Evolutionary conservation across 345 rosid genomes (phyloP), one percentile per base, ranked within the genome.

Genomic region (Hypericum androsaemum): DNA sequence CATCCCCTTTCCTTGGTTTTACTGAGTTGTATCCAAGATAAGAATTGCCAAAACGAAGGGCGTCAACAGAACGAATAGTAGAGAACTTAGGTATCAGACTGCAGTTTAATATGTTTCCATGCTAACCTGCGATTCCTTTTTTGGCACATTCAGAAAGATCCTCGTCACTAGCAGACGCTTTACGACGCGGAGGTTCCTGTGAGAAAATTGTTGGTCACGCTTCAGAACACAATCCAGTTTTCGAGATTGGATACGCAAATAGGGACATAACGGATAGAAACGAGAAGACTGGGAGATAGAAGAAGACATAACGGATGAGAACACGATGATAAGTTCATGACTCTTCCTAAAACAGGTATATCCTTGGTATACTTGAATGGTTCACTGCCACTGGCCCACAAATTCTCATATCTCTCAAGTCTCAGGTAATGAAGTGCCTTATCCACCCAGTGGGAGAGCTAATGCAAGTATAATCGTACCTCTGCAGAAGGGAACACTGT

Each of bases 61-160:
- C 8, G 6, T 43, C 3, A 22, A 10, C 15, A 8, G 41, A 12
- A 41, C 9, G 16, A 42, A 47, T 54, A 15, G 6, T 41, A 37
- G 37, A 32, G 8, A 22, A 32, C 56, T 14, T 36, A 6, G 32
- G 28, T 40, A 38, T 12, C 36, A 17, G 28, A 43, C 39, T 42
- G 14, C 35, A 57, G 16, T 10, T 6, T 8, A 4, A 53, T 13
- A 11, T 3, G 5, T 49, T 39, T 8, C 13, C 48, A 22, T 44
- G 37, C 72, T 66, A 32, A 90, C 96, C 98, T 60, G 98, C 92
- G 54, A 87, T 51, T 68, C 95, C 96, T 74, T 84, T 87, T 77
- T 72, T 80, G 49, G 86, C 96, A 74, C 98, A 87, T 37, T 90
- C 96, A 17, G 98, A 90, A n/a, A 87, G 84, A 41, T 73, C 77